Percentiles rank a stretch among this genome's conserved stretches.
phyloP scores from a whole-genome alignment of 2,329 filamentous ascomycete genomes.

The Fusarium heterosporum region DNA sequence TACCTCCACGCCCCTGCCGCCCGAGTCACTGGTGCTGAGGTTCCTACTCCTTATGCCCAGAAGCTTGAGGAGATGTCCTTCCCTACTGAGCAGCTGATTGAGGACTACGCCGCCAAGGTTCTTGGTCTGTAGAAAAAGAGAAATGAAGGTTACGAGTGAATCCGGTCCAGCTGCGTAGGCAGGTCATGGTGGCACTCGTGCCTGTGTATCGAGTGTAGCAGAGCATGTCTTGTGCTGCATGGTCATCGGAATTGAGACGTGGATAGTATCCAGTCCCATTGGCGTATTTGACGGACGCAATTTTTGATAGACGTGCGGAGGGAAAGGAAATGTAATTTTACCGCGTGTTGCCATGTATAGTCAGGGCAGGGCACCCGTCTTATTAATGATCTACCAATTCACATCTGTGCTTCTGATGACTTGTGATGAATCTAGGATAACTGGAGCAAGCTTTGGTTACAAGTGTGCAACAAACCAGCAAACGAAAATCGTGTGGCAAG shows the following conservation, averaged over 20 bases:
- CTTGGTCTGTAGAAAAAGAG: slow-evolving; percentile 71
- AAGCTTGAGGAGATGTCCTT: slow-evolving; percentile 96
- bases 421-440: not conserved
- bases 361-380: slow-evolving; percentile 46
- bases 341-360: slow-evolving; percentile 55
- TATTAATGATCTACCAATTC: slow-evolving; percentile 50
- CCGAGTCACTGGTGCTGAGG: slow-evolving; percentile 95
- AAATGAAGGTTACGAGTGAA: slow-evolving; percentile 25
- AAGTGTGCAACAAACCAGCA: not conserved
- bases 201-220: slow-evolving; percentile 22
- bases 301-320: slow-evolving; percentile 53
- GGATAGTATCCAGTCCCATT: slow-evolving; percentile 39
- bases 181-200: slow-evolving; percentile 19
- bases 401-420: slow-evolving; percentile 18
- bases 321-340: slow-evolving; percentile 57
- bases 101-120: slow-evolving; percentile 89
- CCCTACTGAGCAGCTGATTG: slow-evolving; percentile 89
- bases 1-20: slow-evolving; percentile 95
- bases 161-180: slow-evolving; percentile 27
- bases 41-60: slow-evolving; percentile 94
- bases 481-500: not conserved
- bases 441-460: too few species aligned
- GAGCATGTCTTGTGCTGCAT: slow-evolving; percentile 32
- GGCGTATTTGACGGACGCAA: slow-evolving; percentile 45
- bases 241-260: slow-evolving; percentile 29